These are phyloP conservation scores for Fusarium verticillioides DNA, from an alignment of 2,329 filamentous ascomycete species.

Conservation along the genomic window DNA sequence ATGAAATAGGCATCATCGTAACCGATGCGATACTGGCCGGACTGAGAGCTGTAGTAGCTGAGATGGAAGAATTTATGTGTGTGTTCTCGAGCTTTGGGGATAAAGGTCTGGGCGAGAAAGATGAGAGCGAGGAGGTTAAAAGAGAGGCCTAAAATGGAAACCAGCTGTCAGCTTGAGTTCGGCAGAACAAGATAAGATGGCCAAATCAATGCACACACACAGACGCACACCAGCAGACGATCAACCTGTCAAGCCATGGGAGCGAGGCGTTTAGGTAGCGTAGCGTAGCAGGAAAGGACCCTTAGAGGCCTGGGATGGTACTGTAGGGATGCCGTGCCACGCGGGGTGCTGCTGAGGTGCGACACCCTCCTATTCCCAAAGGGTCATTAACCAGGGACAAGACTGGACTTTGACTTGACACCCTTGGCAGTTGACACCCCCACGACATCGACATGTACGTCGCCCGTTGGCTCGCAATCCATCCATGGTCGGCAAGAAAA, in stretches of 20 bases:
- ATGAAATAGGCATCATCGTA: constrained; percentile 85
- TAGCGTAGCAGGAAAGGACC: constrained; percentile 24
- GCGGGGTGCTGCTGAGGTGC: constrained; percentile 38
- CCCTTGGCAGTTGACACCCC: constrained; percentile 17
- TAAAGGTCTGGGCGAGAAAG: constrained; percentile 81
- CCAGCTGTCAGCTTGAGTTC: constrained; percentile 40
- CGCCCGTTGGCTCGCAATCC: constrained; percentile 2
- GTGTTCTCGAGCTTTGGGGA: constrained; percentile 80
- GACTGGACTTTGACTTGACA: constrained; percentile 20
- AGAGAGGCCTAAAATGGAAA: constrained; percentile 70
- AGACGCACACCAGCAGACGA: constrained; percentile 12
- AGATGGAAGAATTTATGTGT: constrained; percentile 91
- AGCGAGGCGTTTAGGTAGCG: constrained; percentile 26
- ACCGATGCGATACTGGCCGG: constrained; percentile 79
- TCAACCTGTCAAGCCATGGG: constrained; percentile 29
- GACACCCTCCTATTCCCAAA: constrained; percentile 19
- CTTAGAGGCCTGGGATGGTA: constrained; percentile 20
- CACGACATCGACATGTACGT: background rate
- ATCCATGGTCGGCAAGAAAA: constrained; percentile 4
- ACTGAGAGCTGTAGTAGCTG: constrained; percentile 79
- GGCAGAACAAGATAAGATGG: constrained; percentile 2
- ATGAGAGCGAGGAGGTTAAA: constrained; percentile 87
- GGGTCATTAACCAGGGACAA: constrained; percentile 15
- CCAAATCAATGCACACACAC: constrained; percentile 17
- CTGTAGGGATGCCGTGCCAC: constrained; percentile 38